Evolutionary conservation across 2,329 filamentous ascomycete species (phyloP), one percentile per base, ranked within the genome.

Genomic region (Lecanicillium sp.): DNA sequence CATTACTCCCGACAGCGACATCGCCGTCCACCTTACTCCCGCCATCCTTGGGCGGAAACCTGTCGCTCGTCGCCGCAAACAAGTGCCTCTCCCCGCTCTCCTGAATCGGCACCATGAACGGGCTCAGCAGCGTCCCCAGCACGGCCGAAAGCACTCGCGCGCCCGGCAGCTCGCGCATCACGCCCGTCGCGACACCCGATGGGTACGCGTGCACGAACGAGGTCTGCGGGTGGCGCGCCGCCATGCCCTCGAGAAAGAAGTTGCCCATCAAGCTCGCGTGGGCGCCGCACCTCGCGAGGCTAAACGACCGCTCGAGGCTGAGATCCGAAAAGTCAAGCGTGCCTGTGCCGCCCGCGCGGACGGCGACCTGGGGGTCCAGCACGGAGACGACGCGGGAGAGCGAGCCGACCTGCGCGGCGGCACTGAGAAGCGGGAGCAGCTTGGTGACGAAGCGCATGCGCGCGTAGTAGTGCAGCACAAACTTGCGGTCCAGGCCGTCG

Each of bases 361-460:
- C 37, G 21, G 37, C 20, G 19, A 40, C 37, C 1, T 26, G 37
- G 7, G 37, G 37, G 20, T 40, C 72, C 0, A 78, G 60, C 11
- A 80, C 66, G 20, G 61, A 70, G 29, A 79, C 64, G 10, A 78
- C 70, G 2, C 76, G 71, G 0, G 65, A 58, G 2, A 74, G 65
- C 10, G 19, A 19, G 30, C 5, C 30, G 15, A 4, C 38, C 5
- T 7, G 23, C 12, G 44, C n/a, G 4, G 45, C 51, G 17, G 54
- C 57, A 5, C 62, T 60, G 3, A 84, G 67, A 0, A 73, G 66
- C 0, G 79, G 79, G 8, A 81, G 71, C 2, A 84, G 68, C 44
- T 79, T 77, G 35, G 68, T 50, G 20, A 75, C 68, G 58, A 81
- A 78, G 35, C 76, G 74, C 53, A 75, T 70, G 27, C 79, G 77